These are phyloP conservation scores for Circinella minor DNA, from an alignment of 371 early-diverging fungal genomes.

Conservation along the genomic window DNA sequence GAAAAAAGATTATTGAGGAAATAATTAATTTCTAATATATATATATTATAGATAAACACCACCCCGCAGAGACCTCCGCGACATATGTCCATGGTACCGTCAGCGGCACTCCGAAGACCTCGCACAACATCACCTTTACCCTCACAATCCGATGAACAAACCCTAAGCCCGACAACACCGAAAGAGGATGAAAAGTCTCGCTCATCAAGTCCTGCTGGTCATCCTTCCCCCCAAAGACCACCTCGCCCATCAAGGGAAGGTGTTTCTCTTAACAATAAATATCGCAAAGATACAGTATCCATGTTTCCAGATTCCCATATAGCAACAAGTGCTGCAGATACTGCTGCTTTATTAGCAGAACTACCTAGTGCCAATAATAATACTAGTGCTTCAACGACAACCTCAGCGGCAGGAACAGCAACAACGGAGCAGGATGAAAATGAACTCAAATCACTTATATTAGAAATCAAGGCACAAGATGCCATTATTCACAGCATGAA, in stretches of 20 bases:
- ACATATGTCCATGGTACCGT: constrained; percentile 50
- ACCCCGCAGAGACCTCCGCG: constrained; percentile 36
- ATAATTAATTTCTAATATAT: neutral
- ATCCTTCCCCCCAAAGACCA: constrained; percentile 15
- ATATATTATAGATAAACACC: neutral
- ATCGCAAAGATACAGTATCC: constrained; percentile 14
- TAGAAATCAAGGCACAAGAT: constrained; percentile 47
- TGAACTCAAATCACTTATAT: constrained; percentile 32
- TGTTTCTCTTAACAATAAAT: neutral
- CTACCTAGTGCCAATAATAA: too few species aligned
- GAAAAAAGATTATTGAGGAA: neutral
- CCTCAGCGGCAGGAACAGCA: too few species aligned
- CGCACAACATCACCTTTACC: constrained; percentile 46
- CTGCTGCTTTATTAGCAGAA: neutral
- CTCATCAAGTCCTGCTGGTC: constrained; percentile 1
- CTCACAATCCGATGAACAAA: neutral
- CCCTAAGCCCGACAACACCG: neutral
- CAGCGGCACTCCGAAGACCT: constrained; percentile 53
- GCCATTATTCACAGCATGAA: constrained; percentile 47
- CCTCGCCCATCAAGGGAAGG: constrained; percentile 19
- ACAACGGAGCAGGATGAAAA: constrained; percentile 6
- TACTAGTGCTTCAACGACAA: too few species aligned
- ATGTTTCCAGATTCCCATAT: constrained; percentile 14
- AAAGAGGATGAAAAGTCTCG: constrained; percentile 2
- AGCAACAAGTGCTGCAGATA: neutral